Evolutionary conservation across 306 rosid species (phyloP).

Genomic region (Dalbergia cultrata): DNA sequence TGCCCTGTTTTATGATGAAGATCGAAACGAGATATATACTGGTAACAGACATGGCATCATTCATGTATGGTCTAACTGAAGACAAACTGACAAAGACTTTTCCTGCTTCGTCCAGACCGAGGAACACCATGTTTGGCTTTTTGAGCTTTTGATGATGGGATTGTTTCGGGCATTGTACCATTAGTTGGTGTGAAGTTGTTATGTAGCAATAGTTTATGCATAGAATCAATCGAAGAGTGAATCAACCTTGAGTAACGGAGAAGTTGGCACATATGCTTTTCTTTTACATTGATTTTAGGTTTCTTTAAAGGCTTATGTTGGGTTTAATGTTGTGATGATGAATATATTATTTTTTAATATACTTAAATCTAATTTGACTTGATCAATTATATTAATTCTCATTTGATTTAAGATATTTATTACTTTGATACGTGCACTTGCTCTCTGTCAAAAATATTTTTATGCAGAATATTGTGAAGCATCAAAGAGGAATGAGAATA

Average conservation of each 20-base stretch:
- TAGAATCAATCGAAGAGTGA: constrained; percentile 33
- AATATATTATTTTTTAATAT: too few species aligned
- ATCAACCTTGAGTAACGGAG: constrained; percentile 2
- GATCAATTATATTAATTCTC: too few species aligned
- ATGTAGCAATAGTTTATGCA: constrained; percentile 25
- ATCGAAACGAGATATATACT: constrained; percentile 87
- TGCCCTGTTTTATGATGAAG: constrained; percentile 92
- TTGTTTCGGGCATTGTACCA: constrained; percentile 44
- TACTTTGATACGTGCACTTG: too few species aligned
- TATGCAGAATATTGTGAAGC: too few species aligned
- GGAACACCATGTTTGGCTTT: constrained; percentile 26
- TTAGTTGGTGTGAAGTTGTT: constrained; percentile 36
- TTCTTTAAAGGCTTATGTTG: not conserved
- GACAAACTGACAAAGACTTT: not conserved
- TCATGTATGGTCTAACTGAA: constrained; percentile 94
- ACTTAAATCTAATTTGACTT: too few species aligned
- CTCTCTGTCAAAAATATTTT: too few species aligned
- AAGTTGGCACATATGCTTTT: constrained; percentile 6
- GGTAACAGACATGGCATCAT: constrained; percentile 87
- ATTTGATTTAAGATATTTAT: too few species aligned
- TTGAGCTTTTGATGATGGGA: constrained; percentile 23
- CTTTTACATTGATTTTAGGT: constrained; percentile 9
- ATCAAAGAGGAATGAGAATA: too few species aligned
- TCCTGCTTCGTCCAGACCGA: not conserved
- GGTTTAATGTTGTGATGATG: too few species aligned